phyloP scores from a whole-genome alignment of 345 rosid genomes.

The Chamaenerion angustifolium region DNA sequence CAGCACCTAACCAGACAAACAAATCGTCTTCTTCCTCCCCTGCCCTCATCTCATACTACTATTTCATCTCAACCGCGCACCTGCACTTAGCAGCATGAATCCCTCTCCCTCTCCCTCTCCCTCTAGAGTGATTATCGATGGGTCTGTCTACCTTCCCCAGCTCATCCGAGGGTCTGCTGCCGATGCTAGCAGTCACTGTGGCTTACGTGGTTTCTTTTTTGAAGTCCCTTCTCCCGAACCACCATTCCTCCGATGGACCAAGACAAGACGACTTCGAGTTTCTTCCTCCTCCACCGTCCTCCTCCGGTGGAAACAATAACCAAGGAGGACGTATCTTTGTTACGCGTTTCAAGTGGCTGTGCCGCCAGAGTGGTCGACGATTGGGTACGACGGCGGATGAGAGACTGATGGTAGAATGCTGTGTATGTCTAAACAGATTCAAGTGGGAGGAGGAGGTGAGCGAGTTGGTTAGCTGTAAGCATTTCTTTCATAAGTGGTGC shows the following conservation, averaged over 20 bases:
- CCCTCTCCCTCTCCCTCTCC: too few relatives aligned
- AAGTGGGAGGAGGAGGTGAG: constrained; percentile 70
- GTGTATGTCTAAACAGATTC: constrained; percentile 68
- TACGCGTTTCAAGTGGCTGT: constrained; percentile 44
- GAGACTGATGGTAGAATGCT: constrained; percentile 24
- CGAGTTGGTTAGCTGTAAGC: constrained; percentile 55
- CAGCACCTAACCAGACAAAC: too few relatives aligned
- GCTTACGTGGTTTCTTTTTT: constrained; percentile 44
- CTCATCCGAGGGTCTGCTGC: constrained; percentile 52
- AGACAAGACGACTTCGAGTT: constrained; percentile 34
- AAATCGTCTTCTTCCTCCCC: too few relatives aligned
- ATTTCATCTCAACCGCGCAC: too few relatives aligned
- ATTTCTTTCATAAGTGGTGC: constrained; percentile 68
- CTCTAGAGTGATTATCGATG: neutral
- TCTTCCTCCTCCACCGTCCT: constrained; percentile 20
- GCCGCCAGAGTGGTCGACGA: too few relatives aligned
- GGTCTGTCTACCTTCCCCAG: constrained; percentile 59
- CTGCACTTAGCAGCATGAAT: too few relatives aligned
- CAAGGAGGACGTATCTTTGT: constrained; percentile 30
- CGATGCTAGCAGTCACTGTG: constrained; percentile 59
- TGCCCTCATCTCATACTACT: too few relatives aligned
- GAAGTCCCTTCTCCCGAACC: too few relatives aligned
- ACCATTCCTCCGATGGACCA: too few relatives aligned
- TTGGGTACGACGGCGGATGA: neutral
- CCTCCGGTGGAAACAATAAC: constrained; percentile 10